These are phyloP conservation scores for Boletus vermiculosoides DNA, from an alignment of 768 basidiomycete species.

Conservation along the genomic window DNA sequence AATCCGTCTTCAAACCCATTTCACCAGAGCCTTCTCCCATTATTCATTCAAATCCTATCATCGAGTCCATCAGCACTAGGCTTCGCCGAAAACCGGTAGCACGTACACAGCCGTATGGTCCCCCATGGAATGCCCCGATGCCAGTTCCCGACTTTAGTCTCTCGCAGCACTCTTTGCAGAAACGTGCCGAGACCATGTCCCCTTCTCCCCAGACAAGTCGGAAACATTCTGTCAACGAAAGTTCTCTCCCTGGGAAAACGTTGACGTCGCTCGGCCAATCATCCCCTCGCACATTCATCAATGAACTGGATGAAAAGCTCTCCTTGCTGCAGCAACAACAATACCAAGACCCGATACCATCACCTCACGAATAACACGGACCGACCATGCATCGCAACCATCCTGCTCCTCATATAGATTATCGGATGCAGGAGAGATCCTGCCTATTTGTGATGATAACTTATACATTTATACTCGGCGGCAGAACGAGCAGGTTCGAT, in stretches of 20 bases:
- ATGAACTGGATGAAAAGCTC: conserved; percentile 22
- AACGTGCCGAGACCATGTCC: not conserved
- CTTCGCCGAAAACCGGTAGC: conserved; percentile 25
- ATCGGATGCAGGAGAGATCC: not conserved
- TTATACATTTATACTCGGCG: conserved; percentile 6
- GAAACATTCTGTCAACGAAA: not conserved
- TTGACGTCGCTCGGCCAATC: not conserved
- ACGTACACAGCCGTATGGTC: conserved; percentile 39
- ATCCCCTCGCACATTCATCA: conserved; percentile 21
- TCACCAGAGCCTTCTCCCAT: conserved; percentile 7
- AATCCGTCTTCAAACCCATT: conserved; percentile 22
- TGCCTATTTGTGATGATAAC: conserved; percentile 6
- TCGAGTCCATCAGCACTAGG: conserved; percentile 16
- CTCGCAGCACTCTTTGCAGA: conserved; percentile 1
- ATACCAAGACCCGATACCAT: not conserved
- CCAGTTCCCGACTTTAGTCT: conserved; percentile 12
- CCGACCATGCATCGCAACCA: not conserved
- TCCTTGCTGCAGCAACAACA: conserved; percentile 16
- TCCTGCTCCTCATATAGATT: not conserved
- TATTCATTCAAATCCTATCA: conserved; percentile 3
- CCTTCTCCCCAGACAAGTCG: not conserved
- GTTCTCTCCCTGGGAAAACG: not conserved
- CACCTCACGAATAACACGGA: not conserved
- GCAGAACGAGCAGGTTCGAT: not conserved
- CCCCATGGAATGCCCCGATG: conserved; percentile 37